phyloP scores from a whole-genome alignment of 805 yeast species.

The Torulaspora maleeae region DNA sequence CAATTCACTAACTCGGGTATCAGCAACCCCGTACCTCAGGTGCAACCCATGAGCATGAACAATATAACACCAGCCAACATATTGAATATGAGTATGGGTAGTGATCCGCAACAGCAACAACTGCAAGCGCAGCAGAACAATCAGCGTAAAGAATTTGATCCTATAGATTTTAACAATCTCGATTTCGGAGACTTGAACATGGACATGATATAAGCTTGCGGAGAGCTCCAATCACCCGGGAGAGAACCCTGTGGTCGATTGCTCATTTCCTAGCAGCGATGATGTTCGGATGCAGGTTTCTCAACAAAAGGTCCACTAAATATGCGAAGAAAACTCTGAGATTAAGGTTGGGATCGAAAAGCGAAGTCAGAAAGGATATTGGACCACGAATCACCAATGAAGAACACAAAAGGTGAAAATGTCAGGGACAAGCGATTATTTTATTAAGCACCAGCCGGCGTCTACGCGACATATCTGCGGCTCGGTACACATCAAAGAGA shows the following conservation, averaged over 20 bases:
- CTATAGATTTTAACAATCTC: slow-evolving; percentile 28
- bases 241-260: background rate
- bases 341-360: no score
- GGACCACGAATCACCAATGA: no score
- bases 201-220: slow-evolving; percentile 27
- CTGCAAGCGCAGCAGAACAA: slow-evolving; percentile 7
- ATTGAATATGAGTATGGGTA: slow-evolving; percentile 18
- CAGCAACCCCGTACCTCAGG: slow-evolving; percentile 7
- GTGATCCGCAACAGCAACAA: slow-evolving; percentile 8
- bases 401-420: no score
- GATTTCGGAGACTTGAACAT: slow-evolving; percentile 30
- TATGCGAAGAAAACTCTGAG: no score
- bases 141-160: slow-evolving; percentile 15
- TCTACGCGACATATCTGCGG: no score
- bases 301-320: no score
- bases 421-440: no score
- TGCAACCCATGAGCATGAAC: slow-evolving; percentile 15
- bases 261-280: background rate
- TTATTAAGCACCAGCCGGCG: no score
- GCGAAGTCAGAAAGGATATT: no score
- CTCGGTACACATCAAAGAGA: no score
- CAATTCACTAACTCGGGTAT: slow-evolving; percentile 9
- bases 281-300: no score
- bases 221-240: background rate
- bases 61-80: slow-evolving; percentile 24